Evolutionary conservation across 164 flowering plant species (phyloP), one percentile per base, ranked within the genome.

Genomic region (Umbellularia californica): DNA sequence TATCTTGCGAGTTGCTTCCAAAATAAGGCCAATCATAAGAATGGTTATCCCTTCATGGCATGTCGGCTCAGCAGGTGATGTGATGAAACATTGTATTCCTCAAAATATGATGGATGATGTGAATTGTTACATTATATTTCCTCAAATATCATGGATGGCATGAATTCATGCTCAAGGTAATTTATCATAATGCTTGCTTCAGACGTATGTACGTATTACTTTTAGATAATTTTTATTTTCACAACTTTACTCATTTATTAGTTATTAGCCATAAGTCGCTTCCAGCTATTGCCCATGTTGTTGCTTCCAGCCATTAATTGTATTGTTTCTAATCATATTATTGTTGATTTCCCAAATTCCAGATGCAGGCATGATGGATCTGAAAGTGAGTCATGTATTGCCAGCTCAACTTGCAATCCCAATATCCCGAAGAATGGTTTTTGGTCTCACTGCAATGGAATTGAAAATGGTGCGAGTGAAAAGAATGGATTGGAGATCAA

Each of bases 371-470:
- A 25, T 81, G 84, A 85, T 27, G 83, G 78, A 81, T 82, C 85
- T 50, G 89, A 85, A 74, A 90, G 88, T 74, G 92, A 88, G 3
- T 72, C 68, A 15, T 83, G 81, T 72, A 60, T 75, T 72, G 69
- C 78, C 17, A 79, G 89, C 71, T 82, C 87, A 72, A 73, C 72
- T 73, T 5, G 67, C 66, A 87, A 81, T 50, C 79, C 77, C 50
- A 58, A 63, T 35, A 70, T 68, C 68, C 70, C 78, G 27, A 77
- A 65, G 58, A 77, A 71, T 76, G 72, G 74, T 75, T 81, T 85
- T 15, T 81, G 77, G 47, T 24, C 72, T 69, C 77, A 65, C 65
- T 82, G 72, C 23, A 79, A 82, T 77, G 71, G 72, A 9, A 51
- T 33, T 65, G 84, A 78, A 63, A 78, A 68, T 71, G 78, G 66